Evolutionary conservation across 768 basidiomycete genomes (phyloP), one percentile per base, ranked within the genome.

Genomic region (Agrocybe pediades): DNA sequence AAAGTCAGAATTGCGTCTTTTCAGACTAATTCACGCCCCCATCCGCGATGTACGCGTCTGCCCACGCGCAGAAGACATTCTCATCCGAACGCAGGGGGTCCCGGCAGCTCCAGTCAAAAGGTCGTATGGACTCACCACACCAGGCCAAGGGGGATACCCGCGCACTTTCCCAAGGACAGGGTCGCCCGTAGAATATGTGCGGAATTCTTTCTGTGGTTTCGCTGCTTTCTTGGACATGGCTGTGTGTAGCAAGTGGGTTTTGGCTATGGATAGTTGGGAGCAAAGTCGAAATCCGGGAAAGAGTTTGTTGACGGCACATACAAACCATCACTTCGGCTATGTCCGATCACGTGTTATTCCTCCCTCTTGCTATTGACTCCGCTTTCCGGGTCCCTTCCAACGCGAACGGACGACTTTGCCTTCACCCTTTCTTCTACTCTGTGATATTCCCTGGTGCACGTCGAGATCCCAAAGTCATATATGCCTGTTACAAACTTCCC

Each of bases 71-170:
- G n/a, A n/a, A n/a, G n/a, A n/a, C n/a, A n/a, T n/a, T n/a, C n/a
- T n/a, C n/a, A n/a, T n/a, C n/a, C n/a, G n/a, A n/a, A n/a, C n/a
- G n/a, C n/a, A n/a, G n/a, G n/a, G n/a, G n/a, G n/a, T n/a, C n/a
- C n/a, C n/a, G n/a, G n/a, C n/a, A n/a, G n/a, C n/a, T n/a, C n/a
- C n/a, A n/a, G n/a, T n/a, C n/a, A n/a, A n/a, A n/a, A n/a, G n/a
- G n/a, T n/a, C n/a, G n/a, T n/a, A n/a, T n/a, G n/a, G n/a, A n/a
- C 91, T 73, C 67, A 96, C 96, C 77, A 91, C 89, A 68, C 86
- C 92, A 50, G 95, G 97, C 97, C 97, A 99, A 3, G 90, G 81
- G 1, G 97, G 94, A 74, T 79, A 98, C 9, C 96, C 97, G 74
- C 91, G 92, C 68, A 99, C 75, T 77, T 96, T 95, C 21, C 84